Conservation (phyloP, 192 early-diverging fungal genomes). For the Thamnidium elegans region DNA sequence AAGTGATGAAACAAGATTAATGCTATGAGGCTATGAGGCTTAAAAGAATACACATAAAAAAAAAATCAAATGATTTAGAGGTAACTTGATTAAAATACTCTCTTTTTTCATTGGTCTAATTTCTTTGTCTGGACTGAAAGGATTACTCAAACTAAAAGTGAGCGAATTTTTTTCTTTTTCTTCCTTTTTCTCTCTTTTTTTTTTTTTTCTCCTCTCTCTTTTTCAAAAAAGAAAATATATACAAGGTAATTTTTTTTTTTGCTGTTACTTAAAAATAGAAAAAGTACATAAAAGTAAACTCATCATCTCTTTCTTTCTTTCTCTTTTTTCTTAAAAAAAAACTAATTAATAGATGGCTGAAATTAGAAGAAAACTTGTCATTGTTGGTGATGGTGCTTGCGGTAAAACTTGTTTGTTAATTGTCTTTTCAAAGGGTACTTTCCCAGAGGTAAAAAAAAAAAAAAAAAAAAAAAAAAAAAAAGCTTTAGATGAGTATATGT, state of each 20-base stretch:
- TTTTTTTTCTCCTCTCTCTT: not conserved
- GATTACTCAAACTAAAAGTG: not conserved
- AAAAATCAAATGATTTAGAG: no score
- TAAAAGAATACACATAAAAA: no score
- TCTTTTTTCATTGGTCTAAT: no score
- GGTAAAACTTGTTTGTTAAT: constrained; percentile 90
- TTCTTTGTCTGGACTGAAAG: not conserved
- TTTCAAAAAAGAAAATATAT: no score
- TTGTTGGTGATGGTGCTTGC: constrained; percentile 93
- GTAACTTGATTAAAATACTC: no score
- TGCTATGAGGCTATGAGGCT: no score
- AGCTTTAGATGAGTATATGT: constrained; percentile 37
- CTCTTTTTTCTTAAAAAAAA: constrained; percentile 47
- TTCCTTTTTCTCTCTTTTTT: not conserved
- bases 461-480: constrained; percentile 82
- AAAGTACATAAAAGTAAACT: no score
- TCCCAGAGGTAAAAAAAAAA: constrained; percentile 89
- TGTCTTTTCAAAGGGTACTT: constrained; percentile 79
- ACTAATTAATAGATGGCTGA: constrained; percentile 74
- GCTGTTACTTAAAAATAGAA: not conserved
- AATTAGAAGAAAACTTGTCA: constrained; percentile 83
- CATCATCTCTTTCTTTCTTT: no score
- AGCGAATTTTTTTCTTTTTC: constrained; percentile 2
- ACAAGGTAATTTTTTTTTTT: not conserved
- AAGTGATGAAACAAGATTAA: no score